phyloP scores from a whole-genome alignment of 2,329 filamentous ascomycete genomes.

The Pestalotiopsis sp. region DNA sequence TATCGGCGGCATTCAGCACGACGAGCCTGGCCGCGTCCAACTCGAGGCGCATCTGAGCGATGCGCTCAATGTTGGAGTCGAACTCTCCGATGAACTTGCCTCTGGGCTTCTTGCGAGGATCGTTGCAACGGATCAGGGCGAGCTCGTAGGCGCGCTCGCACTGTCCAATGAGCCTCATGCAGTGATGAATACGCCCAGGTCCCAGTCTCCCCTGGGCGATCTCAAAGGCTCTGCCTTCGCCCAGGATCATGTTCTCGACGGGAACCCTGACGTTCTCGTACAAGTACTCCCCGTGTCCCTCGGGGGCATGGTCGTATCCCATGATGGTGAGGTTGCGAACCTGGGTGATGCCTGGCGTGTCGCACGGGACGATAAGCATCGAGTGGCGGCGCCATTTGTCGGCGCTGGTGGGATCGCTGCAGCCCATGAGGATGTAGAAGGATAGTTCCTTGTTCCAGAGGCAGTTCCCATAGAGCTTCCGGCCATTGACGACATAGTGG shows the following conservation, averaged over 20 bases:
- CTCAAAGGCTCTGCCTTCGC: constrained; percentile 40
- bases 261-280: constrained; percentile 41
- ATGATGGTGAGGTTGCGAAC: constrained; percentile 39
- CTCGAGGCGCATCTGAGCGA: constrained; percentile 40
- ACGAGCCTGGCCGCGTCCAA: constrained; percentile 39
- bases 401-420: constrained; percentile 37
- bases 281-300: constrained; percentile 41
- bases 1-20: constrained; percentile 40
- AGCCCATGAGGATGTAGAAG: constrained; percentile 34
- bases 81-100: constrained; percentile 40
- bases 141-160: constrained; percentile 42
- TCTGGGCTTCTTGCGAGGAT: constrained; percentile 36
- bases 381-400: constrained; percentile 40
- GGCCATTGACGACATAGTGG: constrained; percentile 40
- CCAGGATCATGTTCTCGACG: constrained; percentile 39
- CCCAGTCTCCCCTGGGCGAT: constrained; percentile 41
- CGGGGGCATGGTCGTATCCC: constrained; percentile 41
- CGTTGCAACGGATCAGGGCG: constrained; percentile 36
- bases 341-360: constrained; percentile 36
- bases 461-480: constrained; percentile 40
- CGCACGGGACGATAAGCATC: constrained; percentile 37
- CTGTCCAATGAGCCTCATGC: constrained; percentile 41
- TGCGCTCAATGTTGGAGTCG: constrained; percentile 40
- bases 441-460: constrained; percentile 35
- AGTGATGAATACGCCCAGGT: constrained; percentile 41